Conservation (phyloP, 2,329 filamentous ascomycete species). For the Cadophora malorum region DNA sequence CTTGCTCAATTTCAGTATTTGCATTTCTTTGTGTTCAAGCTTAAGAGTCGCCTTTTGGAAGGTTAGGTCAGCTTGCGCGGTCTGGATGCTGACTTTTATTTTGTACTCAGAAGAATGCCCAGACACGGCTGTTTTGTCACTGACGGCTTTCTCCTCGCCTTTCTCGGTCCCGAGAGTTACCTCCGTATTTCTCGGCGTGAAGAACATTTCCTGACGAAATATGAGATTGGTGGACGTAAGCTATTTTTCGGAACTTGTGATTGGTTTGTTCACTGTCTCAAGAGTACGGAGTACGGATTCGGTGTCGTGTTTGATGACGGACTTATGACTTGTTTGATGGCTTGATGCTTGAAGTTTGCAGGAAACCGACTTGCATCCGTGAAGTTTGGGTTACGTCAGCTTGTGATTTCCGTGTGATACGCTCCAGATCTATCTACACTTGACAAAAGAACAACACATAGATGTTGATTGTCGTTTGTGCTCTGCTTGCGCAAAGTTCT, state of each 20-base stretch:
- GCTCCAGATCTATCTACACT: neutral
- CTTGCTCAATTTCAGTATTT: neutral
- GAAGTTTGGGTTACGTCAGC: neutral
- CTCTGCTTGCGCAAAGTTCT: too few species aligned
- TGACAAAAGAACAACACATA: too few species aligned
- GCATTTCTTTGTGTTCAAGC: neutral
- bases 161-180: constrained; percentile 6
- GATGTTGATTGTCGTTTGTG: too few species aligned
- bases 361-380: constrained; percentile 6
- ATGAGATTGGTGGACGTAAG: neutral
- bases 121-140: too few species aligned
- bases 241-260: neutral
- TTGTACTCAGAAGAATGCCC: neutral
- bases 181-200: neutral
- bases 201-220: neutral
- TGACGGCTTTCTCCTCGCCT: neutral
- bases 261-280: neutral
- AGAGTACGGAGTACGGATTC: neutral
- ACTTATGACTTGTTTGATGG: neutral
- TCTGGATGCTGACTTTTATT: neutral
- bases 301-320: neutral
- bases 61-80: neutral
- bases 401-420: neutral
- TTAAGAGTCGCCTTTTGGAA: neutral
- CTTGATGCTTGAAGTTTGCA: neutral